Evolutionary conservation across 75 land plant genomes (phyloP).

Genomic region (Cupressus sempervirens): DNA sequence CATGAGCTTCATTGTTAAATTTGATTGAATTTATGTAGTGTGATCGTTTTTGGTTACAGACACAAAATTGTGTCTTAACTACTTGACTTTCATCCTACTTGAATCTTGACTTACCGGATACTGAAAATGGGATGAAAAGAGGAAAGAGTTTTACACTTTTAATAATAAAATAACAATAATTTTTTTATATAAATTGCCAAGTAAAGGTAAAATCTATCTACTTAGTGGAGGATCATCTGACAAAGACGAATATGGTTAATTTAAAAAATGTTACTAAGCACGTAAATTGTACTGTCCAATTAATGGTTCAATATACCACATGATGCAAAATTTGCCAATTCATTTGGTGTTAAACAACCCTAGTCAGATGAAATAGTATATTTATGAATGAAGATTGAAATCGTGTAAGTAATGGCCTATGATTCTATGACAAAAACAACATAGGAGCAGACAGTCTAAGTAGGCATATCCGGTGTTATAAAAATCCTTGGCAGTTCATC

Average conservation of each 20-base stretch:
- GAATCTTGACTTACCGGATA: not conserved
- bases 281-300: not conserved
- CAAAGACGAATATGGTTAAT: not conserved
- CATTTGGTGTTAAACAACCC: not conserved
- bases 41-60: not conserved
- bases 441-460: not conserved
- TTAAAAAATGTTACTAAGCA: not conserved
- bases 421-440: not conserved
- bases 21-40: not conserved
- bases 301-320: not conserved
- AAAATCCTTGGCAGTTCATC: not conserved
- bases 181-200: not conserved
- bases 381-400: not conserved
- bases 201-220: no score
- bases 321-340: not conserved
- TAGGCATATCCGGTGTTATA: not conserved
- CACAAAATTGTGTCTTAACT: not conserved
- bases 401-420: not conserved
- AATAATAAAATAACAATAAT: not conserved
- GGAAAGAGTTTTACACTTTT: not conserved
- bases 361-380: not conserved
- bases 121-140: not conserved
- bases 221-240: not conserved
- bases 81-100: not conserved
- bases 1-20: not conserved